Percentiles rank a stretch among this genome's conserved stretches.
phyloP scores from a whole-genome alignment of 176 grass and related monocot species.

The Raddia guianensis region DNA sequence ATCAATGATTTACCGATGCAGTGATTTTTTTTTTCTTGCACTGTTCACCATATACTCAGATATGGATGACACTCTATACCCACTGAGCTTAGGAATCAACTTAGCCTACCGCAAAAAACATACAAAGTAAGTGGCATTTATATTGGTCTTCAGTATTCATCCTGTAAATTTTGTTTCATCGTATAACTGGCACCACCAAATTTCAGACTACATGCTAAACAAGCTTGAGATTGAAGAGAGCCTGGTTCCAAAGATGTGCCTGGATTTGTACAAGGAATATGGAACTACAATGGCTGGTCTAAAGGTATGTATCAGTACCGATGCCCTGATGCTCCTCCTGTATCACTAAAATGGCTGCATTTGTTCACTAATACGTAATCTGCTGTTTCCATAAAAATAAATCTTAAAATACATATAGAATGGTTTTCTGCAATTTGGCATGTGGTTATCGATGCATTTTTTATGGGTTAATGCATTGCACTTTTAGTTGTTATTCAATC shows the following conservation, averaged over 20 bases:
- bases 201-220: constrained; percentile 81
- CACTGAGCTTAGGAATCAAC: constrained; percentile 79
- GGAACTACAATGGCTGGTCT: constrained; percentile 39
- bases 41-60: constrained; percentile 43
- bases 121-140: constrained; percentile 32
- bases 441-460: background rate
- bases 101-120: constrained; percentile 90
- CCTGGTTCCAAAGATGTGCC: constrained; percentile 76
- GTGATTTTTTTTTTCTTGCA: background rate
- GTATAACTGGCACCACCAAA: background rate
- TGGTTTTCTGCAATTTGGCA: constrained; percentile 19
- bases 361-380: background rate
- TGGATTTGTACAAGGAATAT: constrained; percentile 89
- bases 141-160: background rate
- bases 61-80: constrained; percentile 96
- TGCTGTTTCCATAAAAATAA: background rate
- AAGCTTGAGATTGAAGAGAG: constrained; percentile 73
- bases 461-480: background rate
- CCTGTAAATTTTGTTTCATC: background rate
- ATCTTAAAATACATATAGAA: background rate
- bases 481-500: background rate
- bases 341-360: background rate
- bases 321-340: background rate
- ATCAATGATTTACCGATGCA: background rate
- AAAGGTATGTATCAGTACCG: constrained; percentile 35